phyloP scores from a whole-genome alignment of 2,329 filamentous ascomycete genomes.

The Paecilomyces sp. region DNA sequence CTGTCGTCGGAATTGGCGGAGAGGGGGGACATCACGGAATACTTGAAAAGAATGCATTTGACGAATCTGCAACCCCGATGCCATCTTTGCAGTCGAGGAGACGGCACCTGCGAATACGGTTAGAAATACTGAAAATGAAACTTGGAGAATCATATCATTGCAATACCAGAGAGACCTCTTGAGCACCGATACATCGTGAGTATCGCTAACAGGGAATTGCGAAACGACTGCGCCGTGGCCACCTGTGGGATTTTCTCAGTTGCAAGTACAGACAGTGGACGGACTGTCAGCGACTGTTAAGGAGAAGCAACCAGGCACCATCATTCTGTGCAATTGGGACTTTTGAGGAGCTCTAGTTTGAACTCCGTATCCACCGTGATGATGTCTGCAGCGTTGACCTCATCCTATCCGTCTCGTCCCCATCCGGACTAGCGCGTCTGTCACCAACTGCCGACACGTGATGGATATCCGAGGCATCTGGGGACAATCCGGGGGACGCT shows the following conservation, averaged over 20 bases:
- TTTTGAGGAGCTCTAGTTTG: background rate
- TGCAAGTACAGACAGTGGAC: background rate
- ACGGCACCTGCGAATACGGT: constrained; percentile 7
- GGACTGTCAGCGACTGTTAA: background rate
- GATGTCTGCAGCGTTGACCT: constrained; percentile 16
- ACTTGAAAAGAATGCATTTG: constrained; percentile 38
- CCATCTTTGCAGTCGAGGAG: constrained; percentile 15
- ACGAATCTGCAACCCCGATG: constrained; percentile 10
- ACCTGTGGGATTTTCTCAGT: background rate
- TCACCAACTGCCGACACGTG: constrained; percentile 10
- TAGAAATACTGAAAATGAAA: background rate
- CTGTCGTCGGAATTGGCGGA: constrained; percentile 63
- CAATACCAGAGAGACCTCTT: constrained; percentile 13
- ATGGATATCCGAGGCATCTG: constrained; percentile 19
- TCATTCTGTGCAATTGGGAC: constrained; percentile 3
- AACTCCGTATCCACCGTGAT: constrained; percentile 7
- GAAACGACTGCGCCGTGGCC: background rate
- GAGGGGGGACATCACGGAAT: constrained; percentile 65
- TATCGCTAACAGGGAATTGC: background rate
- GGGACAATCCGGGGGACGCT: constrained; percentile 20
- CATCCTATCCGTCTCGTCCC: constrained; percentile 5
- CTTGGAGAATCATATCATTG: background rate
- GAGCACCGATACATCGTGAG: constrained; percentile 23
- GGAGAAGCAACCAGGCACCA: background rate
- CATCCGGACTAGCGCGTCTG: background rate